Evolutionary conservation across 495 filamentous ascomycete genomes (phyloP).

Genomic region (Hypoxylon crocopeplum): DNA sequence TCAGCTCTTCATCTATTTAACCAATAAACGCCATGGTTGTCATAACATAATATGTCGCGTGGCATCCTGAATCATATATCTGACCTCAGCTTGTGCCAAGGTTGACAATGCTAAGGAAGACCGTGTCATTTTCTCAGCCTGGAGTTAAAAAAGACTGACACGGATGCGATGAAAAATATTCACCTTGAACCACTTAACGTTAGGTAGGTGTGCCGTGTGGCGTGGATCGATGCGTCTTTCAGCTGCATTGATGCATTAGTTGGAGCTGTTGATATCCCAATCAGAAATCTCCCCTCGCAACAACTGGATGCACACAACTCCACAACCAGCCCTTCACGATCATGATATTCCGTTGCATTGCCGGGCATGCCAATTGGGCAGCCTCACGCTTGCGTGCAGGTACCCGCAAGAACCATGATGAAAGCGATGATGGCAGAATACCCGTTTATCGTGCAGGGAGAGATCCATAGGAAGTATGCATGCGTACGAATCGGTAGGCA

Average conservation of each 20-base stretch:
- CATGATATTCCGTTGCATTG: slow-evolving; percentile 9
- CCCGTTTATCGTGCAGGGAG: slow-evolving; percentile 19
- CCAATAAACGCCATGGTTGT: slow-evolving; percentile 4
- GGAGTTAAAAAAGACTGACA: too few relatives aligned
- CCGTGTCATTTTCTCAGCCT: too few relatives aligned
- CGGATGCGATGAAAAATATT: too few relatives aligned
- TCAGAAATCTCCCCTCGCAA: slow-evolving; percentile 16
- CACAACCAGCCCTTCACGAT: slow-evolving; percentile 20
- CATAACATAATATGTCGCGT: slow-evolving; percentile 10
- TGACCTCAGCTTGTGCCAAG: slow-evolving; percentile 30
- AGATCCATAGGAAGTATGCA: slow-evolving; percentile 27
- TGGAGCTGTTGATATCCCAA: slow-evolving; percentile 6
- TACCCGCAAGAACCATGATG: slow-evolving; percentile 29
- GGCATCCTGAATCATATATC: slow-evolving; percentile 19
- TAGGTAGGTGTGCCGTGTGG: slow-evolving; percentile 4
- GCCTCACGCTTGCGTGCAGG: slow-evolving; percentile 28
- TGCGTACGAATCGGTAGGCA: slow-evolving; percentile 26
- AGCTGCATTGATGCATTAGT: slow-evolving; percentile 22
- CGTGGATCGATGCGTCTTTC: slow-evolving; percentile 21
- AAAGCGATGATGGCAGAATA: slow-evolving; percentile 8
- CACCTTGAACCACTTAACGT: slow-evolving; percentile 27
- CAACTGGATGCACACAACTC: slow-evolving; percentile 1
- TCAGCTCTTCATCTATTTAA: slow-evolving; percentile 17
- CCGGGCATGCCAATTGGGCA: slow-evolving; percentile 30
- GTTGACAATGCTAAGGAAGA: not conserved